These are phyloP conservation scores for Akanthomyces uredinophilus DNA, from an alignment of 2,329 filamentous ascomycete genomes.

Conservation along the genomic window DNA sequence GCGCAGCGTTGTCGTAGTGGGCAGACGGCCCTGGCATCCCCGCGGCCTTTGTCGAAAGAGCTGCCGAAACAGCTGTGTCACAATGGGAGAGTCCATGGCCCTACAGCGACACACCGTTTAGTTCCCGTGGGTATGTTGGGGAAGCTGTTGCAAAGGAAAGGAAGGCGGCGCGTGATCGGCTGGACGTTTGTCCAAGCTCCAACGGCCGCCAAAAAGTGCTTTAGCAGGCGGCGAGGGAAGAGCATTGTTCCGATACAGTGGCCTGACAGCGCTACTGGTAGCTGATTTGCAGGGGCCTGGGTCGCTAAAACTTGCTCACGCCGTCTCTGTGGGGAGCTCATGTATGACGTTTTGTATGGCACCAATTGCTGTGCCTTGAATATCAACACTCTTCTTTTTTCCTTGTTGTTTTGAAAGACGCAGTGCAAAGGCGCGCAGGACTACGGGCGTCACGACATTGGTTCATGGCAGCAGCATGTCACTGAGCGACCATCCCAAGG, in stretches of 20 bases:
- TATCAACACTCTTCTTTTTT: not conserved
- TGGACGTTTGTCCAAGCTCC: not conserved
- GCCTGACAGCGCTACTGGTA: not conserved
- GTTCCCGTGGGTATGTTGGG: not conserved
- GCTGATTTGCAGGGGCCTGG: not conserved
- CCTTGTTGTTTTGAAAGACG: not conserved
- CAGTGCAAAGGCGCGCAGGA: not conserved
- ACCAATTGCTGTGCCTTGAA: not conserved
- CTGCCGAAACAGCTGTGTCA: constrained; percentile 75
- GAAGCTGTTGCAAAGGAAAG: not conserved
- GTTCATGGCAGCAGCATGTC: constrained; percentile 45
- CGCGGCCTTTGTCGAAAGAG: constrained; percentile 63
- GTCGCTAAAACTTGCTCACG: not conserved
- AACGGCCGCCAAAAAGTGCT: not conserved
- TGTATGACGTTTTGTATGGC: not conserved
- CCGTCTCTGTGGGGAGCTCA: not conserved
- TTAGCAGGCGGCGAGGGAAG: constrained; percentile 6
- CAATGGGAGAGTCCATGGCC: constrained; percentile 74
- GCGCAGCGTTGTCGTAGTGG: constrained; percentile 18
- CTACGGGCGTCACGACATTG: not conserved
- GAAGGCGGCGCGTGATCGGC: not conserved
- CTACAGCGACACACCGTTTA: not conserved
- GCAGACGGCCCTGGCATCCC: constrained; percentile 27
- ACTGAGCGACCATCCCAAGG: constrained; percentile 55
- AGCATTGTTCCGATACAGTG: constrained; percentile 7